Base-by-base conservation (phyloP, 305 asterid species). In the Fraxinus angustifolia region DNA sequence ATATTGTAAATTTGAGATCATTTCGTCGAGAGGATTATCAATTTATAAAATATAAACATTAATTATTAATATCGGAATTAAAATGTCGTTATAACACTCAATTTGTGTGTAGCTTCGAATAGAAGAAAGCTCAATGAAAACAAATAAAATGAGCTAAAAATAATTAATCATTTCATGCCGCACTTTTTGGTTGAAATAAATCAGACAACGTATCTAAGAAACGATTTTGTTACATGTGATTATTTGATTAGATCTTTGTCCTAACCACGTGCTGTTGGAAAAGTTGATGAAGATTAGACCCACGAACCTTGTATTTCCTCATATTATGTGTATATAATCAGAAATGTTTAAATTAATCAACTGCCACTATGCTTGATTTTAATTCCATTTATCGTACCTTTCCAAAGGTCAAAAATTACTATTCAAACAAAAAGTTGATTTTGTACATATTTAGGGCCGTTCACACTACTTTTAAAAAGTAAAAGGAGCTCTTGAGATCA, bases 201-300 rank as follows among this genome's bases (percentile, higher is more conserved):
- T 36, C 73, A 82, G 76, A 82, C 80, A 78, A 60, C 58, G 10
- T 72, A 73, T 19, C 35, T 34, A 6, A 1, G 70, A 19, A 80
- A 26, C 17, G 56, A 71, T 78, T 78, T 82, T 65, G n/a, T 30
- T 28, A 36, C 19, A 72, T 72, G 28, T 28, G 38, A 78, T 33
- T 76, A 77, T 28, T 45, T 72, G 79, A 72, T 81, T 36, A 50
- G 75, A 28, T 31, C 38, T 80, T 72, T 53, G 33, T 33, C 73
- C 73, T 48, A 48, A 48, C 58, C 19, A 48, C 19, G 17, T 48
- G 58, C 17, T 48, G 19, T 48, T 48, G 58, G 58, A 48, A 48
- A 48, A 48, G 58, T 48, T 48, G 6, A 48, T 48, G 58, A 48
- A 48, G 6, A 48, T 11, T 42, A 11, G 78, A 48, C 62, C 8